phyloP scores from a whole-genome alignment of 2,329 filamentous ascomycete species.

The Diaporthe sp. region DNA sequence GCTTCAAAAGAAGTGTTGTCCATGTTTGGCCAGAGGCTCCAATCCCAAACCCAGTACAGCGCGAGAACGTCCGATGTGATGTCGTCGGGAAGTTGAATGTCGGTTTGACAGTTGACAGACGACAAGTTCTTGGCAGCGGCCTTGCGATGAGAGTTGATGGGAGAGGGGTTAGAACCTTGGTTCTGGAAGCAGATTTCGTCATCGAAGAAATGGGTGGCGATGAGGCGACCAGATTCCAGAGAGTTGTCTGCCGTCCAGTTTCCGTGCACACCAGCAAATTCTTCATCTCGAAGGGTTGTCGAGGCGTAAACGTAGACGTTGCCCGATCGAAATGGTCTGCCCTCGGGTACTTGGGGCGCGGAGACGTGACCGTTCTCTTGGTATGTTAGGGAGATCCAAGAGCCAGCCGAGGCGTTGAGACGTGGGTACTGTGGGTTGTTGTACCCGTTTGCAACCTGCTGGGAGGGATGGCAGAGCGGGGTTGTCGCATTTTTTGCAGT shows the following conservation, averaged over 20 bases:
- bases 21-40: neutral
- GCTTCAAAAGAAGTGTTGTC: neutral
- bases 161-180: neutral
- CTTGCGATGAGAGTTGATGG: neutral
- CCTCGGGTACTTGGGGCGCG: neutral
- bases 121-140: neutral
- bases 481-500: neutral
- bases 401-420: neutral
- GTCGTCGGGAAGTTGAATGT: neutral
- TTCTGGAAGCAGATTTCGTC: neutral
- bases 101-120: neutral
- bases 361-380: conserved; percentile 8
- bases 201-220: neutral
- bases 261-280: neutral
- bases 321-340: neutral
- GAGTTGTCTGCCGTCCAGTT: neutral
- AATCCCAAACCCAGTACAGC: conserved; percentile 3
- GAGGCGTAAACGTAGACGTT: conserved; percentile 5
- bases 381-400: neutral
- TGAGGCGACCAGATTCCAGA: neutral
- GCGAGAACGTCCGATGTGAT: neutral
- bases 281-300: neutral
- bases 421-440: neutral
- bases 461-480: neutral
- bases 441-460: conserved; percentile 1